Percentiles rank a stretch among this genome's conserved stretches.
phyloP scores from a whole-genome alignment of 2,329 filamentous ascomycete species.

The Fusarium caatingaense region DNA sequence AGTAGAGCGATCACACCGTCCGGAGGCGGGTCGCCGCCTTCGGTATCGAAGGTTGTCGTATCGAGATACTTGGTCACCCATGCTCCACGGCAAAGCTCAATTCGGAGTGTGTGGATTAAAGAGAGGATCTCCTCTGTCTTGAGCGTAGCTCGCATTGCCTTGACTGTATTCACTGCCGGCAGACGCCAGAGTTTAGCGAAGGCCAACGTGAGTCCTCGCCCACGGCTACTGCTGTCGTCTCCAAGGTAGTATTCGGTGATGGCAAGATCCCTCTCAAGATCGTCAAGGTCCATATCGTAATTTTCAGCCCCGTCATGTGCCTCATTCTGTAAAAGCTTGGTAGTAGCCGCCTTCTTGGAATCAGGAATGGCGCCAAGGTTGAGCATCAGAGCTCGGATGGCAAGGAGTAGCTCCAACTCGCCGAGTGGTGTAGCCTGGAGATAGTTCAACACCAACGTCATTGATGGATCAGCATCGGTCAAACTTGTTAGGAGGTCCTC shows the following conservation, averaged over 20 bases:
- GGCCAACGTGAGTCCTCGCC: conserved; percentile 72
- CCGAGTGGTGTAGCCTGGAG: conserved; percentile 74
- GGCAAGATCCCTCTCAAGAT: conserved; percentile 73
- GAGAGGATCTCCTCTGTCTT: conserved; percentile 75
- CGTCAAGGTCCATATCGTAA: conserved; percentile 67
- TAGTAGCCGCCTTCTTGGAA: conserved; percentile 47
- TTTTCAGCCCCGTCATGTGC: conserved; percentile 47
- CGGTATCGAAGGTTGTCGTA: conserved; percentile 59
- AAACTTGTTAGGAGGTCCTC: conserved; percentile 72
- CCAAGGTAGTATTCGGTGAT: conserved; percentile 75
- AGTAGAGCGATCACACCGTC: conserved; percentile 78
- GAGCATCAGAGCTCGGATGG: conserved; percentile 74
- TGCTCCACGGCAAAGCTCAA: conserved; percentile 78
- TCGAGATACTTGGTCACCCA: conserved; percentile 82
- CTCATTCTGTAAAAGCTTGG: conserved; percentile 50
- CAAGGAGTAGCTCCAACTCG: conserved; percentile 73
- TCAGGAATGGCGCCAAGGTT: conserved; percentile 72
- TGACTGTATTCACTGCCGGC: conserved; percentile 68
- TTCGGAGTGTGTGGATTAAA: conserved; percentile 77
- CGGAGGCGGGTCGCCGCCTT: conserved; percentile 60
- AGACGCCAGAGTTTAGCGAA: conserved; percentile 77
- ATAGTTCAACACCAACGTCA: conserved; percentile 74
- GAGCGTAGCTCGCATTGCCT: conserved; percentile 71
- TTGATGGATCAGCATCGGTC: conserved; percentile 73
- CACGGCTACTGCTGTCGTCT: conserved; percentile 71